Evolutionary conservation across 2,329 filamentous ascomycete genomes (phyloP).

Genomic region (Cordyceps javanica): DNA sequence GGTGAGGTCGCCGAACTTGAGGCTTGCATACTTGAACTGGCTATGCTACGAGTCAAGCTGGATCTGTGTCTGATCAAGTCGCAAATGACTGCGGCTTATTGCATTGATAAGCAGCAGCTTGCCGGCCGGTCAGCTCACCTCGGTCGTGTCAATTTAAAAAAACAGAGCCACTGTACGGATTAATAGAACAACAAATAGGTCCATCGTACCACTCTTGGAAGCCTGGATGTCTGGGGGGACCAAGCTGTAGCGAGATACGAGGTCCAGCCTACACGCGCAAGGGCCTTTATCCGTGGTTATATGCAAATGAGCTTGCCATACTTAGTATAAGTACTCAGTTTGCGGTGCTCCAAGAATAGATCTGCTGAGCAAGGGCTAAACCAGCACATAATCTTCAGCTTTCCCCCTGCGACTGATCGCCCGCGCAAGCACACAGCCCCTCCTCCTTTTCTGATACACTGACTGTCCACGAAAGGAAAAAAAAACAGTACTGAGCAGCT

Average conservation of each 20-base stretch:
- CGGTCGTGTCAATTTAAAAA: background rate
- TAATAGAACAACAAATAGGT: too few species aligned
- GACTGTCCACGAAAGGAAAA: background rate
- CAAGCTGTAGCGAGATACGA: background rate
- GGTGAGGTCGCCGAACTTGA: too few species aligned
- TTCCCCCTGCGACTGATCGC: background rate
- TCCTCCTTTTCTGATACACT: too few species aligned
- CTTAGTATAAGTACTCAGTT: too few species aligned
- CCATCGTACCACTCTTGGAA: background rate
- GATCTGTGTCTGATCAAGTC: too few species aligned
- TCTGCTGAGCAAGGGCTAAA: background rate
- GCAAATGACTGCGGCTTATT: too few species aligned
- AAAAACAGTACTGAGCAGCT: background rate
- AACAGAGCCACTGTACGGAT: too few species aligned
- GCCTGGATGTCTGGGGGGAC: background rate
- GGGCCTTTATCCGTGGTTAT: background rate
- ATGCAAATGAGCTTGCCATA: background rate
- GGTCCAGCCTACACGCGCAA: background rate
- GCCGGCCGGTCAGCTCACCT: background rate
- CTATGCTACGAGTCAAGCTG: too few species aligned
- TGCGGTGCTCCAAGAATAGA: background rate
- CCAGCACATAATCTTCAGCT: background rate
- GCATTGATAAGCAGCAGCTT: too few species aligned
- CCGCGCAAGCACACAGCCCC: background rate
- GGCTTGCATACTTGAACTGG: too few species aligned